Conservation (phyloP, 345 rosid species). For the Eucalyptus guilfoylei region DNA sequence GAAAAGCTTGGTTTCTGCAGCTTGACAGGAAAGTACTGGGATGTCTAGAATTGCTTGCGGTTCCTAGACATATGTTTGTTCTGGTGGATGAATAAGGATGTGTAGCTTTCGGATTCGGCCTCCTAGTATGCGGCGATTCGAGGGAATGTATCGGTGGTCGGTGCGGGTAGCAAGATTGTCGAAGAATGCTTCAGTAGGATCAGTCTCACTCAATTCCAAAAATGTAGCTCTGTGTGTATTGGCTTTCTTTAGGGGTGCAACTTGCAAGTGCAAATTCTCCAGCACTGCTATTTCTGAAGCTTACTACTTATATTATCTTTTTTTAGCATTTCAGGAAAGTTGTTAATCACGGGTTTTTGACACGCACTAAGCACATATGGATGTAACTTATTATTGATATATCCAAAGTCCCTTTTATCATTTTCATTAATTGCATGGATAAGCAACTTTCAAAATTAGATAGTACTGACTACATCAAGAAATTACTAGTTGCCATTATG, state of each 20-base stretch:
- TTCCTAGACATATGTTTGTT: not conserved
- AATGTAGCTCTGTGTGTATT: not conserved
- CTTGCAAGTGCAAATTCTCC: not conserved
- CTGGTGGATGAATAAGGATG: not conserved
- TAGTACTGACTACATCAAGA: fast-evolving
- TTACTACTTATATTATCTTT: not conserved
- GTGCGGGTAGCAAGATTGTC: not conserved
- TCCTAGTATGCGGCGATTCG: fast-evolving
- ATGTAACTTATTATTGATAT: not conserved
- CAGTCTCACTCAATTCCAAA: not conserved
- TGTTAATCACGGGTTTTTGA: not conserved
- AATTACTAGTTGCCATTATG: not conserved
- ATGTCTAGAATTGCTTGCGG: not conserved
- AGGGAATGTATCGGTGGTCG: not conserved
- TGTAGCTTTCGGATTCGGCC: not conserved
- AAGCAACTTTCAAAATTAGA: not conserved
- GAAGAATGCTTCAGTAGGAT: not conserved
- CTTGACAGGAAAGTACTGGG: not conserved
- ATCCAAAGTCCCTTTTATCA: not conserved
- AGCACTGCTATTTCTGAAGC: not conserved
- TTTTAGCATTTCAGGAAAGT: not conserved
- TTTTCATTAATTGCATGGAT: not conserved
- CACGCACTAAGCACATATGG: fast-evolving
- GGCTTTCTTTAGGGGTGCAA: not conserved
- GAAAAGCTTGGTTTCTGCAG: not conserved